Percentiles rank a stretch among this genome's conserved stretches.
These are phyloP conservation scores for Boletus bicolor DNA, from an alignment of 768 basidiomycete species.

Conservation along the genomic window DNA sequence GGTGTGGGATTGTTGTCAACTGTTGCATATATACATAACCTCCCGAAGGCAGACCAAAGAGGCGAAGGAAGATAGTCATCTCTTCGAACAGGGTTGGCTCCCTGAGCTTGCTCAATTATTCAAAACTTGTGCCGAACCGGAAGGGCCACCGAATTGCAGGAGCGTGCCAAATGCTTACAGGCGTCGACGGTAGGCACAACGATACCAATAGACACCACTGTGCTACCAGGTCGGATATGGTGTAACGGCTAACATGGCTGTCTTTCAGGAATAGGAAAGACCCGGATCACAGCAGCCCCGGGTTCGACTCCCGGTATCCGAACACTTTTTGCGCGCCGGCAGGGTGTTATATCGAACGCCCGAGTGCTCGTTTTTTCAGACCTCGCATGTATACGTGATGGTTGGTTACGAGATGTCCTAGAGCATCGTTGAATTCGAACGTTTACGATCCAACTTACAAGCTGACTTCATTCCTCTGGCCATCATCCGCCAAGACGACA, in stretches of 20 bases:
- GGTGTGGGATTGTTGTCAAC: too few species aligned
- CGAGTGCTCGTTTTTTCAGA: neutral
- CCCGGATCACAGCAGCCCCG: conserved; percentile 33
- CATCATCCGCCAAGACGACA: neutral
- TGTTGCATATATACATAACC: too few species aligned
- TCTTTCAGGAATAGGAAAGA: conserved; percentile 21
- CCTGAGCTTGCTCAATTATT: too few species aligned
- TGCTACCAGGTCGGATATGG: conserved; percentile 29
- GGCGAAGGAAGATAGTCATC: too few species aligned
- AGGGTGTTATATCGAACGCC: too few species aligned
- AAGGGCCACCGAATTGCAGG: too few species aligned
- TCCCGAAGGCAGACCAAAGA: too few species aligned
- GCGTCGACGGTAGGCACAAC: neutral
- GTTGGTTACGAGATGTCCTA: neutral
- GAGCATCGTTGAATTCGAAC: neutral
- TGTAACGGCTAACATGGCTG: conserved; percentile 37
- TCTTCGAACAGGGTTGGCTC: too few species aligned
- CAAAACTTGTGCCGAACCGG: too few species aligned
- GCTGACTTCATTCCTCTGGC: neutral
- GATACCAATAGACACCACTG: fast-evolving
- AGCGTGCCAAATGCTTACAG: too few species aligned
- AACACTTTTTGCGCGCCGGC: conserved; percentile 15
- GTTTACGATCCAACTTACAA: too few species aligned
- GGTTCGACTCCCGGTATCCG: conserved; percentile 37
- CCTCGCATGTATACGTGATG: neutral